A percentile compares a stretch with the other conserved stretches of the same genome.
phyloP scores from a whole-genome alignment of 331 rosid species.

The Prunus yedoensis region DNA sequence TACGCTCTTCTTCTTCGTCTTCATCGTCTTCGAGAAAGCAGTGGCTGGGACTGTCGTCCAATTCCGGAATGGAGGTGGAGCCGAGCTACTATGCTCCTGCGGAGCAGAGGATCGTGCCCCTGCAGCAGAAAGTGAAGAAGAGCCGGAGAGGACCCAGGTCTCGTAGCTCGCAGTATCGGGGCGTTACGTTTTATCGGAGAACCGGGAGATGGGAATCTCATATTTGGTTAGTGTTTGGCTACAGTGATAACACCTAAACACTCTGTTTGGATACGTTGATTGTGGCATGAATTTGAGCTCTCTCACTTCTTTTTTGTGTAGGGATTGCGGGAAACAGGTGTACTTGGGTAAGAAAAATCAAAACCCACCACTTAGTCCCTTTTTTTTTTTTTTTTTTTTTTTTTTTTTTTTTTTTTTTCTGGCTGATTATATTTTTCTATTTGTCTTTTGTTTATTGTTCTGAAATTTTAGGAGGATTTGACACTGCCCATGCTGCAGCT shows the following conservation, averaged over 20 bases:
- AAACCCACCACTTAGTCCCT: constrained; percentile 8
- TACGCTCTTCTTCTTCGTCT: constrained; percentile 26
- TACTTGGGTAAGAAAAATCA: constrained; percentile 67
- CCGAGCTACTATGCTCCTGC: constrained; percentile 28
- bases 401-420: neutral
- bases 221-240: constrained; percentile 60
- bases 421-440: neutral
- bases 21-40: constrained; percentile 38
- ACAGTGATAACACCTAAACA: neutral
- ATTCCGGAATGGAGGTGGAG: constrained; percentile 17
- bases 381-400: neutral
- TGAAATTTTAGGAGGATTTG: constrained; percentile 69
- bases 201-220: constrained; percentile 99
- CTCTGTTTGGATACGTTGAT: neutral
- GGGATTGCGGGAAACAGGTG: constrained; percentile 95
- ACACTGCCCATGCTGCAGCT: constrained; percentile 93
- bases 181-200: constrained; percentile 86
- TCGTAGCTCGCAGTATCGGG: constrained; percentile 90
- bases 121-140: constrained; percentile 52
- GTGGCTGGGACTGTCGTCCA: constrained; percentile 43
- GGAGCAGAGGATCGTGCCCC: constrained; percentile 39
- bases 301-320: constrained; percentile 21
- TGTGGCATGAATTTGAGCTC: neutral
- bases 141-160: constrained; percentile 95
- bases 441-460: neutral